phyloP scores from a whole-genome alignment of 1,284 basidiomycete species.

The Moesziomyces sp. region DNA sequence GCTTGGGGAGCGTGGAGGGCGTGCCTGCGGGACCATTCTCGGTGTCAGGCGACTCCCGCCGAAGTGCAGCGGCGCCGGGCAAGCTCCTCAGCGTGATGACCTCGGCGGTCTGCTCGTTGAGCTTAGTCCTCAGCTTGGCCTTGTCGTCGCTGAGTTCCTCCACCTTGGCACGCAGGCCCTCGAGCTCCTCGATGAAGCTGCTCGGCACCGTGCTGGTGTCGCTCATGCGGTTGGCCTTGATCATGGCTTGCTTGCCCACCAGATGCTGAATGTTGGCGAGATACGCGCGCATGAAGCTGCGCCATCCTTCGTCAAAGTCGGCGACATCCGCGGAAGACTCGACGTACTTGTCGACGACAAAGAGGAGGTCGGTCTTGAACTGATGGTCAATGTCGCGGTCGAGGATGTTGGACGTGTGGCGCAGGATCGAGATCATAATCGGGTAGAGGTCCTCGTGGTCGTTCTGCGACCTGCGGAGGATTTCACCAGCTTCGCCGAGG shows the following conservation, averaged over 20 bases:
- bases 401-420: conserved; percentile 73
- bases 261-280: conserved; percentile 75
- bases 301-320: conserved; percentile 78
- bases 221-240: conserved; percentile 70
- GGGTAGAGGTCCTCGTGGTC: conserved; percentile 64
- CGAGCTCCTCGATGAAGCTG: conserved; percentile 75
- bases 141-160: conserved; percentile 77
- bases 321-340: conserved; percentile 74
- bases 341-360: conserved; percentile 77
- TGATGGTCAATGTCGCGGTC: conserved; percentile 74
- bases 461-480: conserved; percentile 40
- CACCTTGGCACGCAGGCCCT: conserved; percentile 73
- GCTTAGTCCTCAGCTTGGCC: conserved; percentile 71
- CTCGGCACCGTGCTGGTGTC: conserved; percentile 70
- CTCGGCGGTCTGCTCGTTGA: conserved; percentile 76
- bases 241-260: conserved; percentile 76
- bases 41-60: conserved; percentile 17
- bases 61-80: conserved; percentile 46
- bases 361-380: conserved; percentile 75
- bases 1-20: conserved; percentile 35
- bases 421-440: conserved; percentile 69
- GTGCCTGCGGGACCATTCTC: conserved; percentile 7
- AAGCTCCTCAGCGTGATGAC: conserved; percentile 76
- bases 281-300: conserved; percentile 75
- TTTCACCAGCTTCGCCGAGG: conserved; percentile 45